Evolutionary conservation across 768 basidiomycete species (phyloP), one percentile per base, ranked within the genome.

Genomic region (Calocera viscosa): DNA sequence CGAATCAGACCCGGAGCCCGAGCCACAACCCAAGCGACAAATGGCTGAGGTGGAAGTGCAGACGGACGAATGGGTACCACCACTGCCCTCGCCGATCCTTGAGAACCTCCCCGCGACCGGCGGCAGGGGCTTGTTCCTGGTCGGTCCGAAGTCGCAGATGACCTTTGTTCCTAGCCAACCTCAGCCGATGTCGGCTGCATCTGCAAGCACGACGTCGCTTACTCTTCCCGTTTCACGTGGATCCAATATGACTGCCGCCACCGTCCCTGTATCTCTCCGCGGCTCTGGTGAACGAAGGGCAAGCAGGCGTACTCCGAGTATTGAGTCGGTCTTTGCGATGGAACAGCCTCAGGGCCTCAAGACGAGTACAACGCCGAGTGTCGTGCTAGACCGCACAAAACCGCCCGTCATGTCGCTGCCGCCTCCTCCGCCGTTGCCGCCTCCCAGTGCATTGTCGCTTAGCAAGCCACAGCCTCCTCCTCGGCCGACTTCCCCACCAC

Each of bases 401-500:
- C 49, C 30, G 34, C 41, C 64, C 26, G 64, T 43, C 69, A 76
- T 67, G 76, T 76, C 65, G 67, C 74, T 71, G 71, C 79, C 35
- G 70, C 79, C 39, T 53, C 78, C 68, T 19, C 76, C 75, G 10
- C 71, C 68, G 17, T 73, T 78, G 64, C 73, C 78, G 16, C 72
- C 77, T 19, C 74, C 76, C 10, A 60, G 49, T 24, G 10, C 49
- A 30, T 77, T 80, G 11, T 75, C 80, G 3, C 81, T 86, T 32
- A 89, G 90, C 78, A 92, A 88, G 78, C 83, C 88, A 19, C 85
- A 84, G 65, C 93, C 92, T 12, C 94, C 94, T 0, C 88, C 90
- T 32, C 82, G 94, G 49, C 95, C 95, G 0, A 88, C 86, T 2
- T 97, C 95, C 0, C 94, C 95, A 1, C 94, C 94, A 3, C 95